Percentiles rank a stretch among this genome's conserved stretches.
Evolutionary conservation across 805 yeast genomes (phyloP).

Genomic region (Yamadazyma laniorum): DNA sequence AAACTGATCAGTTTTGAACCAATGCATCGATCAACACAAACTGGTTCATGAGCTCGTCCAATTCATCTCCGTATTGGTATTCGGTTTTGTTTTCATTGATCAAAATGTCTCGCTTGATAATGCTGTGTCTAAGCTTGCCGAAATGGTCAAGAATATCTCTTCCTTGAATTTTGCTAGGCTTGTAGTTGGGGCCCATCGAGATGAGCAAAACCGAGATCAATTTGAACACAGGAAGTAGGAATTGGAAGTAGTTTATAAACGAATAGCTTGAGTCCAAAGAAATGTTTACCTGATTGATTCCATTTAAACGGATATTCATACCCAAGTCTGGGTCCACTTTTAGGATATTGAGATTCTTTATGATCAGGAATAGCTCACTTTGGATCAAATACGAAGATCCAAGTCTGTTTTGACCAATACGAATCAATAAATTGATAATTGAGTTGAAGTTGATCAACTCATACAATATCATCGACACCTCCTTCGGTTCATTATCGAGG

Average conservation of each 20-base stretch:
- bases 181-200: slow-evolving; percentile 76
- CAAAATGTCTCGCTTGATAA: slow-evolving; percentile 56
- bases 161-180: slow-evolving; percentile 53
- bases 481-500: slow-evolving; percentile 19
- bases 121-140: slow-evolving; percentile 56
- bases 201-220: slow-evolving; percentile 63
- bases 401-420: slow-evolving; percentile 69
- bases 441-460: slow-evolving; percentile 79
- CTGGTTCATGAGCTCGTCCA: slow-evolving; percentile 53
- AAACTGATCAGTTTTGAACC: slow-evolving; percentile 11
- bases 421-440: slow-evolving; percentile 61
- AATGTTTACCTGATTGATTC: slow-evolving; percentile 30
- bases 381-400: slow-evolving; percentile 81
- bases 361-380: slow-evolving; percentile 63
- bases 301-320: slow-evolving; percentile 41
- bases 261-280: slow-evolving; percentile 52
- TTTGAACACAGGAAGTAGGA: slow-evolving; percentile 73
- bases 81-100: slow-evolving; percentile 22
- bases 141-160: slow-evolving; percentile 50
- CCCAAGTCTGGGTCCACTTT: slow-evolving; percentile 80
- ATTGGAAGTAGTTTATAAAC: slow-evolving; percentile 48
- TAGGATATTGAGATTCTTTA: slow-evolving; percentile 57
- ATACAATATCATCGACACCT: slow-evolving; percentile 46
- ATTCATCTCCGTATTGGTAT: slow-evolving; percentile 32
- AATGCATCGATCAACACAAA: slow-evolving; percentile 54